Conservation (phyloP, 2,329 filamentous ascomycete species). For the Colletotrichum eleusines region DNA sequence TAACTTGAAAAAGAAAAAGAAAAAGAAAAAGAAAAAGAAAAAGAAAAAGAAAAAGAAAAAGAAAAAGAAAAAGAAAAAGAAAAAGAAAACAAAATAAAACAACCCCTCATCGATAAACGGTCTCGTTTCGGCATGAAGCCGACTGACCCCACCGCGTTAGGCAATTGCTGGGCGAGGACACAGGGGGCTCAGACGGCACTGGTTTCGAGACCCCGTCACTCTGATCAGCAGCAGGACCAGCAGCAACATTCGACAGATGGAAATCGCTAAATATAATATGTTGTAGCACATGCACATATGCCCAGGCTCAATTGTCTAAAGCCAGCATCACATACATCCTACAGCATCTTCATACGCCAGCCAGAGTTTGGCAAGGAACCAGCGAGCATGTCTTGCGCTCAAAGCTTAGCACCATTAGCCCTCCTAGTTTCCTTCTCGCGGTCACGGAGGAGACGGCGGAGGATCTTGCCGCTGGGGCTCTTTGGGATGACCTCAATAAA, state of each 20-base stretch:
- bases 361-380: background rate
- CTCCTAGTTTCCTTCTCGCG: slow-evolving; percentile 77
- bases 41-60: no score
- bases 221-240: slow-evolving; percentile 12
- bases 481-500: slow-evolving; percentile 78
- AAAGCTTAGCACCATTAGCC: slow-evolving; percentile 75
- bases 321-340: slow-evolving; percentile 2
- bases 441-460: slow-evolving; percentile 77
- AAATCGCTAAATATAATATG: slow-evolving; percentile 27
- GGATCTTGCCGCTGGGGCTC: slow-evolving; percentile 80
- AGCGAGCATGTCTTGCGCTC: slow-evolving; percentile 44
- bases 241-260: background rate
- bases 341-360: slow-evolving; percentile 7
- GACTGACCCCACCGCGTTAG: background rate
- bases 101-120: no score
- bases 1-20: no score
- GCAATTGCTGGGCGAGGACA: background rate
- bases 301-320: slow-evolving; percentile 4
- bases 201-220: slow-evolving; percentile 15
- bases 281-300: slow-evolving; percentile 4
- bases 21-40: no score
- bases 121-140: background rate
- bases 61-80: no score
- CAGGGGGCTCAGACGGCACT: slow-evolving; percentile 19
- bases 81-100: no score